Conservation (phyloP, 164 flowering plant genomes). For the Kalanchoe fedtschenkoi region DNA sequence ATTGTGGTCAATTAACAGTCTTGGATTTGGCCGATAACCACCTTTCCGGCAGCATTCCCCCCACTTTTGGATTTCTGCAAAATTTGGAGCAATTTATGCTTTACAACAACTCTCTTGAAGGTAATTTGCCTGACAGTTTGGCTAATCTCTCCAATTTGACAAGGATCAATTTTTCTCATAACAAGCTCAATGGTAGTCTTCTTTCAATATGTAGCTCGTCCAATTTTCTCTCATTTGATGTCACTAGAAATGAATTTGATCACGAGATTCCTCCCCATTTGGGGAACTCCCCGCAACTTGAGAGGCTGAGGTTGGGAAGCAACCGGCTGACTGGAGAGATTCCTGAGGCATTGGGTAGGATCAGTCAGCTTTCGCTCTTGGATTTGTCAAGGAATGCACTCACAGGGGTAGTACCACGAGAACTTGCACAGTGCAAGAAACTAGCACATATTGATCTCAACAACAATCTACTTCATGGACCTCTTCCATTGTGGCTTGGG, state of each 20-base stretch:
- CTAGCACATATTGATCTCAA: conserved; percentile 73
- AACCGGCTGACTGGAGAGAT: conserved; percentile 59
- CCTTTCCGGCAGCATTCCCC: conserved; percentile 60
- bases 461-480: conserved; percentile 56
- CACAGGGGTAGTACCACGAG: conserved; percentile 53
- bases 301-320: conserved; percentile 61
- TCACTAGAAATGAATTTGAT: conserved; percentile 59
- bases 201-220: conserved; percentile 49
- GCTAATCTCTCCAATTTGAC: conserved; percentile 49
- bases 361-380: conserved; percentile 45
- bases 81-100: conserved; percentile 66
- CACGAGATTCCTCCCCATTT: conserved; percentile 55
- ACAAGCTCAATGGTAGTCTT: conserved; percentile 72
- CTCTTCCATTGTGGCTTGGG: conserved; percentile 74
- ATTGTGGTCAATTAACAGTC: conserved; percentile 45
- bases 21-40: conserved; percentile 86
- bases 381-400: conserved; percentile 73
- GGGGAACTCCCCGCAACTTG: conserved; percentile 60
- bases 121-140: conserved; percentile 54
- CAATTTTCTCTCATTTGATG: conserved; percentile 72
- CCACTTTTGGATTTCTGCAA: conserved; percentile 40
- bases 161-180: conserved; percentile 71
- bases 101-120: conserved; percentile 85
- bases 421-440: conserved; percentile 66
- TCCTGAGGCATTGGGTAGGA: conserved; percentile 49